phyloP scores from a whole-genome alignment of 306 rosid species.

The Inga laurina region DNA sequence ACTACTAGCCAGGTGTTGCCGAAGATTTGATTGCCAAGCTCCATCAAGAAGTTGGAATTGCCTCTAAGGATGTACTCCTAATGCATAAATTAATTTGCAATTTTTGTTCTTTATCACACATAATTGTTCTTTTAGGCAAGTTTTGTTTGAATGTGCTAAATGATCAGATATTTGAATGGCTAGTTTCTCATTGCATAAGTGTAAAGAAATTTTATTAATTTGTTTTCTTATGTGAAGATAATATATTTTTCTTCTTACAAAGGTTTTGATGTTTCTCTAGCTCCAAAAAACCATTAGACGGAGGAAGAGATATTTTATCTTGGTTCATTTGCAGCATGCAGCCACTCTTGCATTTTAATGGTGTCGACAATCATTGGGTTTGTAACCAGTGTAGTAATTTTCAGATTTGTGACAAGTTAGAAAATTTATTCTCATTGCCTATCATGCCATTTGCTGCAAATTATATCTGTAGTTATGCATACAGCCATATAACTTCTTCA shows the following conservation, averaged over 20 bases:
- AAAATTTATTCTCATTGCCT: conserved; percentile 22
- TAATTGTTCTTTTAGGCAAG: no score
- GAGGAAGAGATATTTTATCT: conserved; percentile 81
- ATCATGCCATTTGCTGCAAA: background rate
- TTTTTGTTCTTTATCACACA: no score
- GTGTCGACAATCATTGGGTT: conserved; percentile 85
- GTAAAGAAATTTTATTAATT: background rate
- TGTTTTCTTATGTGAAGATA: background rate
- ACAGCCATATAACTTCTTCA: background rate
- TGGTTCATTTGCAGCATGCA: conserved; percentile 97
- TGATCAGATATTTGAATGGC: no score
- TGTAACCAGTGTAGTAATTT: conserved; percentile 92
- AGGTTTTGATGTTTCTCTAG: conserved; percentile 48
- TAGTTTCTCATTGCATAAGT: background rate
- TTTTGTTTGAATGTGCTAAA: no score
- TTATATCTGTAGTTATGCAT: background rate
- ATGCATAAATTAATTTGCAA: no score
- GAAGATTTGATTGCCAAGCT: no score
- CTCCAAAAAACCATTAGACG: conserved; percentile 96
- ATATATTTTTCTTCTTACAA: conserved; percentile 22
- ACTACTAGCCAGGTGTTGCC: no score
- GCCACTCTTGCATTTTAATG: conserved; percentile 79
- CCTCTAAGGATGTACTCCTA: no score
- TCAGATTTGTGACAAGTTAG: conserved; percentile 91
- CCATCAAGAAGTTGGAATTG: no score